phyloP scores from a whole-genome alignment of 2,329 filamentous ascomycete genomes.

The Xylariaceae sp. region DNA sequence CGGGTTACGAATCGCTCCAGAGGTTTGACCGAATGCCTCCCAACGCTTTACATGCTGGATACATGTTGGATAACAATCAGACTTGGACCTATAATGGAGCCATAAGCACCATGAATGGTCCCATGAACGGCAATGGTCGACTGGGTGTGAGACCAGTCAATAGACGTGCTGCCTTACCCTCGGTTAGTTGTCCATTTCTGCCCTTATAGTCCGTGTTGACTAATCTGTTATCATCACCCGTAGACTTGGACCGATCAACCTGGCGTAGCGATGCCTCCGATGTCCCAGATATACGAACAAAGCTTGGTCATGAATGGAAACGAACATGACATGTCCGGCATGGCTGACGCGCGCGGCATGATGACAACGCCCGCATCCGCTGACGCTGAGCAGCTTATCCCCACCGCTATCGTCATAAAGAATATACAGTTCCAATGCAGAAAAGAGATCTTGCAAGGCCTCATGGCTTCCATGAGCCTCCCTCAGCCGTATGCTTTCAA shows the following conservation, averaged over 20 bases:
- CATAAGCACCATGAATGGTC: constrained; percentile 59
- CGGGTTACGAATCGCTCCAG: constrained; percentile 51
- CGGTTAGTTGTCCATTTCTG: constrained; percentile 53
- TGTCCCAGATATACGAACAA: constrained; percentile 33
- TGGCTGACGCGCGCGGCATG: constrained; percentile 40
- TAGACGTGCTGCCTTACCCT: constrained; percentile 61
- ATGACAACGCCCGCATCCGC: constrained; percentile 43
- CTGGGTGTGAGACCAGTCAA: constrained; percentile 47
- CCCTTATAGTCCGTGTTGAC: constrained; percentile 14
- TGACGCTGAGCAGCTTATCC: constrained; percentile 83
- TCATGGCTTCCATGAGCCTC: constrained; percentile 92
- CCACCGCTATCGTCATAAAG: constrained; percentile 98
- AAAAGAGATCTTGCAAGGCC: constrained; percentile 86
- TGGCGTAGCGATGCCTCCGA: constrained; percentile 42
- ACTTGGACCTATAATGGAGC: constrained; percentile 73
- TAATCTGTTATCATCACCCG: constrained; percentile 12
- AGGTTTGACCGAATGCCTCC: constrained; percentile 37
- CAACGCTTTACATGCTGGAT: constrained; percentile 40
- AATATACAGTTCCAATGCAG: constrained; percentile 98
- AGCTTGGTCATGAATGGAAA: constrained; percentile 39
- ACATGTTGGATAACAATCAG: constrained; percentile 65
- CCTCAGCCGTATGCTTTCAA: constrained; percentile 98
- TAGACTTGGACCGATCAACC: constrained; percentile 52
- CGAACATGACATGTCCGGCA: constrained; percentile 35
- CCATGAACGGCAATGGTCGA: constrained; percentile 60